A percentile compares a stretch with the other conserved stretches of the same genome.
phyloP scores from a whole-genome alignment of 2,329 filamentous ascomycete species.

The Aspergillus persii region DNA sequence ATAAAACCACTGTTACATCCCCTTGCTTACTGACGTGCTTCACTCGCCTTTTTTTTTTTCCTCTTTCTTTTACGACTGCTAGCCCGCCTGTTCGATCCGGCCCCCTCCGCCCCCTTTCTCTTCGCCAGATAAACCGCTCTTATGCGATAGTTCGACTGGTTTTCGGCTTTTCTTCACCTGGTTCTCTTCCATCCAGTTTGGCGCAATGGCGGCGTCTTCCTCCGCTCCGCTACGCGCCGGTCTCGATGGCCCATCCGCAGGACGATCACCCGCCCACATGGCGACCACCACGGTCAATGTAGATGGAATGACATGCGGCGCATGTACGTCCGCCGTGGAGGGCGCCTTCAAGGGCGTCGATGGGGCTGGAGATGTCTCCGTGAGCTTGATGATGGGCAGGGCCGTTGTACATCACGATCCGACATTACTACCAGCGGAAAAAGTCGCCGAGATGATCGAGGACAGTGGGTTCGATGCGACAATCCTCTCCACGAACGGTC shows the following conservation, averaged over 20 bases:
- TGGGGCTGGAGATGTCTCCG: constrained; percentile 81
- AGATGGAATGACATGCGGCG: constrained; percentile 83
- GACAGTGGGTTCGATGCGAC: constrained; percentile 90
- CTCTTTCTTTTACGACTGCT: background rate
- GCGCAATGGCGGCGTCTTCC: constrained; percentile 19
- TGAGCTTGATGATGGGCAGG: constrained; percentile 91
- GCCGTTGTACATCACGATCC: constrained; percentile 93
- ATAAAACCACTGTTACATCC: background rate
- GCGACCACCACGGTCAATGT: constrained; percentile 89
- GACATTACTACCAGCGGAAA: constrained; percentile 66
- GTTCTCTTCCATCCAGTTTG: constrained; percentile 13
- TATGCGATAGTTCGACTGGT: constrained; percentile 16
- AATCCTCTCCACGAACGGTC: constrained; percentile 77
- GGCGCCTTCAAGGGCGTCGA: constrained; percentile 78
- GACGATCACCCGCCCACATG: constrained; percentile 59
- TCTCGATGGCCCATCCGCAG: constrained; percentile 11
- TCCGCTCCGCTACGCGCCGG: constrained; percentile 18
- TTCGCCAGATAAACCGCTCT: constrained; percentile 4
- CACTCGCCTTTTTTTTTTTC: background rate
- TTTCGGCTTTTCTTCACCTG: constrained; percentile 14
- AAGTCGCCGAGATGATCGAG: constrained; percentile 81
- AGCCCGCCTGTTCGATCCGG: background rate
- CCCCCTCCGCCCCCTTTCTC: background rate
- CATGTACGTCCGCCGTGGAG: constrained; percentile 95
- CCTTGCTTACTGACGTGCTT: background rate